Percentiles rank a stretch among this genome's conserved stretches.
Evolutionary conservation across 331 rosid species (phyloP).

Genomic region (Malus hybrid): DNA sequence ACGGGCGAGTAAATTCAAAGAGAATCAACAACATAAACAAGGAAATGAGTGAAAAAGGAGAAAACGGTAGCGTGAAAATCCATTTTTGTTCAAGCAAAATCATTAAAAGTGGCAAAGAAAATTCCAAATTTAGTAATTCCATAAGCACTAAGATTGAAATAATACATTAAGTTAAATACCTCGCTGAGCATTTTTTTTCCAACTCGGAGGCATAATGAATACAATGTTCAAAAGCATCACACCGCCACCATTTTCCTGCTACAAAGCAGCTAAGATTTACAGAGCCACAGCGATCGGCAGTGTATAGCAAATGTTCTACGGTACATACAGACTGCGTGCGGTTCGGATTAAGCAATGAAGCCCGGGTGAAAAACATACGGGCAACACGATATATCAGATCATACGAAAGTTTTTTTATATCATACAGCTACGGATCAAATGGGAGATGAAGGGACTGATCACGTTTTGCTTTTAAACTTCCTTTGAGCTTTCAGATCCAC

Average conservation of each 20-base stretch:
- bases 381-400: slow-evolving; percentile 38
- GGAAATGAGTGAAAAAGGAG: neutral
- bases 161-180: slow-evolving; percentile 37
- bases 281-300: slow-evolving; percentile 27
- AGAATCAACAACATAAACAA: neutral
- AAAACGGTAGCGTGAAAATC: neutral
- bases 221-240: slow-evolving; percentile 35
- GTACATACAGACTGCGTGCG: slow-evolving; percentile 38
- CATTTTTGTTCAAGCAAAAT: neutral
- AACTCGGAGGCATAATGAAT: slow-evolving; percentile 64
- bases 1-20: neutral
- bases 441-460: slow-evolving; percentile 6
- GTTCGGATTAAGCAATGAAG: slow-evolving; percentile 32
- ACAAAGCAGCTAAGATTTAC: slow-evolving; percentile 36
- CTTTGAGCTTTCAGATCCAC: slow-evolving; percentile 86
- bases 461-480: slow-evolving; percentile 70
- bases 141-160: slow-evolving; percentile 37
- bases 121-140: slow-evolving; percentile 23
- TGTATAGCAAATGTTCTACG: slow-evolving; percentile 32
- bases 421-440: neutral
- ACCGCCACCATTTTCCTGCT: slow-evolving; percentile 6
- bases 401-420: slow-evolving; percentile 7
- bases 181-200: slow-evolving; percentile 39
- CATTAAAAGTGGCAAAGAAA: neutral
- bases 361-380: slow-evolving; percentile 62